These are phyloP conservation scores for Naganishia friedmannii DNA, from an alignment of 768 basidiomycete species.

Conservation along the genomic window DNA sequence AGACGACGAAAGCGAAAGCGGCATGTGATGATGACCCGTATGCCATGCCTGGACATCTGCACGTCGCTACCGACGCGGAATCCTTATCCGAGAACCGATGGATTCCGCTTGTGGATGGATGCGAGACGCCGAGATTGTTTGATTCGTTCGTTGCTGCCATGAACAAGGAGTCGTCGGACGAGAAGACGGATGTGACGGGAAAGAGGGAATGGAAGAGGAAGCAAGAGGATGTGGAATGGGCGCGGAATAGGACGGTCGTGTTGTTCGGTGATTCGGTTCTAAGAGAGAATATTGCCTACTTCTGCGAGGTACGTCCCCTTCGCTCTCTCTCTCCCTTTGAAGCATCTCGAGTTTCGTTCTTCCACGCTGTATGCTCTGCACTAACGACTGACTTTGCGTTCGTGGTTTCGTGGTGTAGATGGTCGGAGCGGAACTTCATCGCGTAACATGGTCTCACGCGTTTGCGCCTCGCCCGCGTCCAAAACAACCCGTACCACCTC, in stretches of 20 bases:
- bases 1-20: too few species aligned
- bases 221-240: conserved; percentile 36
- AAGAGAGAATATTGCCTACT: conserved; percentile 37
- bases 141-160: conserved; percentile 22
- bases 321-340: too few species aligned
- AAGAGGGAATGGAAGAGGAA: conserved; percentile 18
- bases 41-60: conserved; percentile 32
- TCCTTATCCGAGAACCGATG: conserved; percentile 36
- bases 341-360: too few species aligned
- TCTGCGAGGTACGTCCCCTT: conserved; percentile 38
- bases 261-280: conserved; percentile 39
- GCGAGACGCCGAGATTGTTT: conserved; percentile 33
- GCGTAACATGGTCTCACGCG: neutral
- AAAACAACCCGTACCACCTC: neutral
- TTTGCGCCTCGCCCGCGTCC: neutral
- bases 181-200: neutral
- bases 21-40: conserved; percentile 32
- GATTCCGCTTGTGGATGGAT: conserved; percentile 29
- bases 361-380: too few species aligned
- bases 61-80: conserved; percentile 14
- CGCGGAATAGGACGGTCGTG: conserved; percentile 36
- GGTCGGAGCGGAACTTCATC: neutral
- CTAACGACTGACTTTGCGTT: too few species aligned
- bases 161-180: conserved; percentile 1
- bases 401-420: neutral